Conservation (phyloP, 805 yeast genomes). For the Pichia paraexigua region DNA sequence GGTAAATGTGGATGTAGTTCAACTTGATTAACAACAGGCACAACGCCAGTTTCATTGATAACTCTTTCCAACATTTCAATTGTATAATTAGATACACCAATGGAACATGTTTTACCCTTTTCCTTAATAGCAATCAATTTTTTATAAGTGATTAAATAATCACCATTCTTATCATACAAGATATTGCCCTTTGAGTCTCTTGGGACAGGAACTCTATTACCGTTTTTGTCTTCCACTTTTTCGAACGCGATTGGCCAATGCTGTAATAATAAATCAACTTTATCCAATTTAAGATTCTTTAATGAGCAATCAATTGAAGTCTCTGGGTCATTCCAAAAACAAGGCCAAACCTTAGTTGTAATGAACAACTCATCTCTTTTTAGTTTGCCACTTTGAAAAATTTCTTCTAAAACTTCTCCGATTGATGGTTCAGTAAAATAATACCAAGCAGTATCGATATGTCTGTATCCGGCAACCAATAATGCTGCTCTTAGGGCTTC, state of each 20-base stretch:
- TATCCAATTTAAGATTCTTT: conserved; percentile 34
- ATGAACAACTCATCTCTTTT: conserved; percentile 52
- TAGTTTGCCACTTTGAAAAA: conserved; percentile 37
- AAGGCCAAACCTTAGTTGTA: conserved; percentile 67
- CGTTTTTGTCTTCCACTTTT: conserved; percentile 30
- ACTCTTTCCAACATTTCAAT: conserved; percentile 32
- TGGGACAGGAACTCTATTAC: conserved; percentile 30
- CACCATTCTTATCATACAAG: conserved; percentile 74
- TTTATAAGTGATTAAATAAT: conserved; percentile 65
- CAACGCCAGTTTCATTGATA: conserved; percentile 35
- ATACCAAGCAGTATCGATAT: conserved; percentile 45
- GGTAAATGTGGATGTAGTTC: conserved; percentile 42
- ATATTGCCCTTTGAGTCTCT: conserved; percentile 34
- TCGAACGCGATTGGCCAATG: conserved; percentile 43
- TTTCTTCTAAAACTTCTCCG: conserved; percentile 40
- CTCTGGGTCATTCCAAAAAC: conserved; percentile 33
- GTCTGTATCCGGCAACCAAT: conserved; percentile 38
- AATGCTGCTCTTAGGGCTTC: conserved; percentile 21
- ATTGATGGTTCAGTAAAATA: conserved; percentile 38
- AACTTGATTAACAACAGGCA: conserved; percentile 50
- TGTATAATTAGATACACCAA: conserved; percentile 54
- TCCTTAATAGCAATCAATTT: conserved; percentile 61
- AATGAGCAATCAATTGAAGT: conserved; percentile 36
- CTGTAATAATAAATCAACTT: conserved; percentile 39
- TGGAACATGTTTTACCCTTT: conserved; percentile 39